These are phyloP conservation scores for Neurospora sp. DNA, from an alignment of 495 filamentous ascomycete genomes.

Conservation along the genomic window DNA sequence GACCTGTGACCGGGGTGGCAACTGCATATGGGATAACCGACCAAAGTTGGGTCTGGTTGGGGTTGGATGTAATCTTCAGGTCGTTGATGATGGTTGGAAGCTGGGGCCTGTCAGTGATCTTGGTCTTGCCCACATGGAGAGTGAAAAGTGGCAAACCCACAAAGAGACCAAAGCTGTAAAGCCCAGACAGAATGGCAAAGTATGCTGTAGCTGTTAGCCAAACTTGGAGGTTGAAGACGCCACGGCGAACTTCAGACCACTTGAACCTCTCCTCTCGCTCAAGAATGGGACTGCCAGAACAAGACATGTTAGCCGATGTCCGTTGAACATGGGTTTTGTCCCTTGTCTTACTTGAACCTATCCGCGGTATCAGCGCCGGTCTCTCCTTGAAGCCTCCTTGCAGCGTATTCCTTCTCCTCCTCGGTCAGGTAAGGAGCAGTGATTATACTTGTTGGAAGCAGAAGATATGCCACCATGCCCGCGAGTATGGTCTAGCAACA, in stretches of 20 bases:
- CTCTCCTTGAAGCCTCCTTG: slow-evolving; percentile 26
- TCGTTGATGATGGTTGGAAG: slow-evolving; percentile 58
- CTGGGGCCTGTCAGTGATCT: slow-evolving; percentile 42
- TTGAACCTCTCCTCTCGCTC: slow-evolving; percentile 40
- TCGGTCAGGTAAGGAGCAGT: slow-evolving; percentile 41
- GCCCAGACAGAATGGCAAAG: slow-evolving; percentile 33
- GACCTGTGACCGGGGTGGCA: slow-evolving; percentile 45
- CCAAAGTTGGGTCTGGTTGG: slow-evolving; percentile 54
- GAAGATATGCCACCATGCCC: slow-evolving; percentile 42
- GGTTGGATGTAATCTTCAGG: slow-evolving; percentile 45
- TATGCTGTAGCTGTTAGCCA: slow-evolving; percentile 40
- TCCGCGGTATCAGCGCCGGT: slow-evolving; percentile 16
- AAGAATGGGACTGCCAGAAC: slow-evolving; percentile 20
- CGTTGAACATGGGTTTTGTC: not conserved
- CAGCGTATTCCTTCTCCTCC: slow-evolving; percentile 34
- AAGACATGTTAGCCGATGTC: not conserved
- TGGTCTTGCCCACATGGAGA: slow-evolving; percentile 13
- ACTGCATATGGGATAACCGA: slow-evolving; percentile 58
- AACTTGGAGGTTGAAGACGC: slow-evolving; percentile 48
- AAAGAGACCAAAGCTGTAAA: slow-evolving; percentile 45
- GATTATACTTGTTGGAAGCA: slow-evolving; percentile 48
- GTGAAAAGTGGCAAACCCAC: slow-evolving; percentile 15
- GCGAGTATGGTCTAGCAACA: slow-evolving; percentile 39
- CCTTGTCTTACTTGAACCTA: slow-evolving; percentile 19
- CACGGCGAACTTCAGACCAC: slow-evolving; percentile 55